These are phyloP conservation scores for Fusarium hostae DNA, from an alignment of 2,329 filamentous ascomycete genomes.

Conservation along the genomic window DNA sequence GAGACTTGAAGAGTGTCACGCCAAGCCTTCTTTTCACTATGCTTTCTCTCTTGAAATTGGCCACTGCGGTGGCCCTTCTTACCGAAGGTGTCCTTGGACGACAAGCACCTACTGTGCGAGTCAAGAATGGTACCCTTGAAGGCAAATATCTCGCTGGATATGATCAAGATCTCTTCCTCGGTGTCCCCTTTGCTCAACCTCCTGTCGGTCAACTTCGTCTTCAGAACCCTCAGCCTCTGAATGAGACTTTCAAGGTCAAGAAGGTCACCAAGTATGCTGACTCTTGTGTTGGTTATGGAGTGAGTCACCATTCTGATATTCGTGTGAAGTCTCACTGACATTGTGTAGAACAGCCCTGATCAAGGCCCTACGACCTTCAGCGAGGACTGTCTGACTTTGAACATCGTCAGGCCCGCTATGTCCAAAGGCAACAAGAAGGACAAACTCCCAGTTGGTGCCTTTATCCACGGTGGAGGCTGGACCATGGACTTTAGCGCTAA, in stretches of 20 bases:
- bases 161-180: conserved; percentile 38
- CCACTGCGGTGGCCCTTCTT: conserved; percentile 13
- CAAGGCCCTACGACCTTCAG: conserved; percentile 31
- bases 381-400: conserved; percentile 39
- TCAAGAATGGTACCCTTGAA: conserved; percentile 40
- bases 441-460: conserved; percentile 43
- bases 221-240: conserved; percentile 27
- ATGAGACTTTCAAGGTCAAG: conserved; percentile 23
- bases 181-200: conserved; percentile 40
- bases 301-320: not conserved
- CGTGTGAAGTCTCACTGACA: not conserved
- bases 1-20: not conserved
- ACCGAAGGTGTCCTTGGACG: not conserved
- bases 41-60: conserved; percentile 15
- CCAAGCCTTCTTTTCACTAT: not conserved
- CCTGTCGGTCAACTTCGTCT: conserved; percentile 30
- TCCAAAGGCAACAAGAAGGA: not conserved
- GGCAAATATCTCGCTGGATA: conserved; percentile 34
- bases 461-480: conserved; percentile 54
- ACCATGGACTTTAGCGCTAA: conserved; percentile 55
- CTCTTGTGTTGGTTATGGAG: conserved; percentile 42
- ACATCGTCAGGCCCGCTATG: conserved; percentile 32
- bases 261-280: conserved; percentile 40
- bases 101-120: conserved; percentile 26
- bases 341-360: conserved; percentile 19